A percentile compares a stretch with the other conserved stretches of the same genome.
phyloP scores from a whole-genome alignment of 2,329 filamentous ascomycete species.

The Allantophomopsis cytisporea region DNA sequence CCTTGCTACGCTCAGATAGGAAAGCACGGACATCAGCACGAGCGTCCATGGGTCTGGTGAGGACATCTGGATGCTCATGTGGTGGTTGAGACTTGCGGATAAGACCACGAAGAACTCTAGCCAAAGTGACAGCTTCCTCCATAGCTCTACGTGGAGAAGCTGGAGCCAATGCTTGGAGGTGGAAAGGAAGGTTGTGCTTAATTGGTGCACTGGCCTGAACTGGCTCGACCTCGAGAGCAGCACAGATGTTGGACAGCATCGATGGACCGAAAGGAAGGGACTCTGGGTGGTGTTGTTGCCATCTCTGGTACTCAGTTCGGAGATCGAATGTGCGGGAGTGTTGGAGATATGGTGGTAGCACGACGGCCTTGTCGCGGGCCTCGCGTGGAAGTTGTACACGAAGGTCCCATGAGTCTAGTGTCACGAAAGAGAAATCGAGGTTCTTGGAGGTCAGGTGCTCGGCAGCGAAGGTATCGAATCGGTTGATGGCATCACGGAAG shows the following conservation, averaged over 20 bases:
- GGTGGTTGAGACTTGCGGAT: conserved; percentile 93
- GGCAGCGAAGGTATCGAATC: conserved; percentile 85
- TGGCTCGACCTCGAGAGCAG: conserved; percentile 92
- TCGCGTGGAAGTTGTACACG: conserved; percentile 95
- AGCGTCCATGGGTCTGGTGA: conserved; percentile 92
- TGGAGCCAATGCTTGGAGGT: conserved; percentile 88
- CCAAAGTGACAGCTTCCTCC: conserved; percentile 92
- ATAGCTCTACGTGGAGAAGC: conserved; percentile 92
- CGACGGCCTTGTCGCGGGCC: conserved; percentile 94
- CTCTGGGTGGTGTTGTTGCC: conserved; percentile 97
- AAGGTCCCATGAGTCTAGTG: conserved; percentile 95
- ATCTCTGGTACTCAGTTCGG: conserved; percentile 93
- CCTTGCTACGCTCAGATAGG: conserved; percentile 90
- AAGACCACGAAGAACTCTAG: conserved; percentile 80
- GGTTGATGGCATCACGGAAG: conserved; percentile 91
- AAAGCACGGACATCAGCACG: conserved; percentile 93
- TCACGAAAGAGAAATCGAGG: conserved; percentile 95
- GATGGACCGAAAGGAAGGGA: conserved; percentile 93
- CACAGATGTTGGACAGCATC: conserved; percentile 94
- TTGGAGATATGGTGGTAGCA: conserved; percentile 90
- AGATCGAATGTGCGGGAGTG: conserved; percentile 96
- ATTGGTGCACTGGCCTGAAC: conserved; percentile 96
- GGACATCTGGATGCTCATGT: conserved; percentile 86
- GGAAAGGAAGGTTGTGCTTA: conserved; percentile 97
- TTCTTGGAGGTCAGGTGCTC: conserved; percentile 87